Base-by-base conservation (phyloP, 805 yeast genomes). In the Wickerhamomyces ciferrii region DNA sequence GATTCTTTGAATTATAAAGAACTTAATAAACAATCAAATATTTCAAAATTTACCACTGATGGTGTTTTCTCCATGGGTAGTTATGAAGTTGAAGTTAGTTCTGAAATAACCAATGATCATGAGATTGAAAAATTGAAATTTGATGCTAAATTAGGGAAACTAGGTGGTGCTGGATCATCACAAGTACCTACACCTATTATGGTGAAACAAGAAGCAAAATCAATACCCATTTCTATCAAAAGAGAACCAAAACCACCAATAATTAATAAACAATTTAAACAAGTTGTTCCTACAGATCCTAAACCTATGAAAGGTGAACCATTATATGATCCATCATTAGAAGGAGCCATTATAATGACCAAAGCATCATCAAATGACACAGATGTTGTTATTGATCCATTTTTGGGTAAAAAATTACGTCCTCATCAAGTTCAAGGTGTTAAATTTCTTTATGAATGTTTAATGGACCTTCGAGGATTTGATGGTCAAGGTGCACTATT, bases 401-500 rank as follows among this genome's bases (percentile, higher is more conserved):
- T 66, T 0, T 54, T 87, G 1, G 67, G 78, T 0, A 62, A 66
- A 24, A 58, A 63, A 8, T 67, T 94, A n/a, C 71, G 98, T 24
- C 84, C 86, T 0, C 98, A 94, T 66, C 99, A 94, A 62, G 65
- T 77, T 14, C 91, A 85, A 52, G 99, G 97, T 2, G 87, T 92
- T 0, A 62, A 67, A 44, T 94, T 94, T 57, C 67, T 94, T 54
- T 88, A 88, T 60, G 84, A 86, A 47, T 87, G 96, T 54, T 76
- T 91, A 1, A 78, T 85, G 83, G 96, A 96, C 0, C 66, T 76
- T 43, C 67, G 76, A 23, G 74, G 72, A 4, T 65, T 65, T 19
- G 68, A 69, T 2, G 77, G 78, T 0, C 54, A 66, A 39, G 98
- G 99, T 0, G 91, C 92, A 2, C 66, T 94, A 5, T 64, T 94